phyloP scores from a whole-genome alignment of 2,329 filamentous ascomycete species.

The Penicillium sumatraense region DNA sequence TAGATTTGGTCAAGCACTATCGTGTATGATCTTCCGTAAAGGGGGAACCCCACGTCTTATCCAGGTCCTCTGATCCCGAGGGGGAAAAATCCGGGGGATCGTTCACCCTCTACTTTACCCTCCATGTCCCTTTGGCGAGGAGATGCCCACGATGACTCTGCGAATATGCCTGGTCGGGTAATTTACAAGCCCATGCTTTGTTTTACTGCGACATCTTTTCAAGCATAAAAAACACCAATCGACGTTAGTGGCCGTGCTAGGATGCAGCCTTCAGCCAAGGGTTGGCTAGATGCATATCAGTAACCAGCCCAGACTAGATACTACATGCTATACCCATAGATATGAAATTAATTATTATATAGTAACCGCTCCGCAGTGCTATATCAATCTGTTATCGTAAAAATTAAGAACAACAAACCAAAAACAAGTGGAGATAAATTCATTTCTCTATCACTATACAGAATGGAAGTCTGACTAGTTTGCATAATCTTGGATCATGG shows the following conservation, averaged over 20 bases:
- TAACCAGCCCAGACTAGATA: slow-evolving; percentile 20
- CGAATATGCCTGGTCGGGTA: background rate
- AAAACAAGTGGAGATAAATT: too few species aligned
- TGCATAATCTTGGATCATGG: too few species aligned
- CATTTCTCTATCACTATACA: too few species aligned
- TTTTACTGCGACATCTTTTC: slow-evolving; percentile 21
- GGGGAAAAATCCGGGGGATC: slow-evolving; percentile 23
- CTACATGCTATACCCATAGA: too few species aligned
- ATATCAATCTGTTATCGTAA: background rate
- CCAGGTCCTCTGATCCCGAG: slow-evolving; percentile 9
- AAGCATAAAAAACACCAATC: slow-evolving; percentile 26
- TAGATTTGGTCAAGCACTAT: slow-evolving; percentile 11
- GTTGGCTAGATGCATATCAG: slow-evolving; percentile 34
- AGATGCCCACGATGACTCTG: background rate
- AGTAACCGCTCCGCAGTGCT: too few species aligned
- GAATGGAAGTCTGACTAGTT: too few species aligned
- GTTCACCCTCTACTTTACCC: slow-evolving; percentile 5
- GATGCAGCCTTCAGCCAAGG: background rate
- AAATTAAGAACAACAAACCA: background rate
- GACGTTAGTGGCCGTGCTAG: slow-evolving; percentile 26
- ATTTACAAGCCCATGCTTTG: background rate
- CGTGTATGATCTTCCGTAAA: slow-evolving; percentile 9
- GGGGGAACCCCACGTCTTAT: slow-evolving; percentile 13
- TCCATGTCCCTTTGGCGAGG: background rate
- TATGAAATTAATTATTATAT: too few species aligned